phyloP scores from a whole-genome alignment of 129 eudicot genomes.

The Escallonia herrerae region DNA sequence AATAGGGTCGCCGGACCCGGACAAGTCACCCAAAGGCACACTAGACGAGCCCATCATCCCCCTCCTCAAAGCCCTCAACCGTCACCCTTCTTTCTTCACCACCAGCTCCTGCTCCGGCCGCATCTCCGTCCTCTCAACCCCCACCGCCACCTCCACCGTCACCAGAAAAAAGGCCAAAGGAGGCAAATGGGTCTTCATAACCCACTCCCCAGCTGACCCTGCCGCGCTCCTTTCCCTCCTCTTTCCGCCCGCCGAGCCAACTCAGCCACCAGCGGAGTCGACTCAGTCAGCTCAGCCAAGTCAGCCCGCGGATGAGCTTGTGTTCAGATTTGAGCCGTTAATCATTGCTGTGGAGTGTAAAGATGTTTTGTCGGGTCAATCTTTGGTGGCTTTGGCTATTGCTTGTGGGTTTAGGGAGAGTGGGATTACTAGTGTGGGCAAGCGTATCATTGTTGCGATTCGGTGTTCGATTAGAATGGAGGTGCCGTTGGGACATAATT shows the following conservation, averaged over 20 bases:
- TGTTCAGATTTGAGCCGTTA: conserved; percentile 84
- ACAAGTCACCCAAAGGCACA: conserved; percentile 91
- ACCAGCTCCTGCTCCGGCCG: conserved; percentile 99
- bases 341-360: conserved; percentile 80
- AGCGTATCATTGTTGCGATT: conserved; percentile 73
- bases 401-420: conserved; percentile 83
- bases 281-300: background rate
- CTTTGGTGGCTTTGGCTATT: conserved; percentile 64
- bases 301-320: conserved; percentile 21
- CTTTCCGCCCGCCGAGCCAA: conserved; percentile 31
- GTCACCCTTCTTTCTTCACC: conserved; percentile 81
- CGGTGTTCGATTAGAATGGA: conserved; percentile 88
- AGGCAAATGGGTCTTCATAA: conserved; percentile 76
- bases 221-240: conserved; percentile 35
- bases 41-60: conserved; percentile 71
- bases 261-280: background rate
- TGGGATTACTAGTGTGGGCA: conserved; percentile 71
- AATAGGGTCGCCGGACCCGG: conserved; percentile 57
- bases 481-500: conserved; percentile 72
- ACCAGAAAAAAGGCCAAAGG: conserved; percentile 76
- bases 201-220: conserved; percentile 63
- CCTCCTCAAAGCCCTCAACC: conserved; percentile 54
- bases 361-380: conserved; percentile 45
- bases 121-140: conserved; percentile 80
- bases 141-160: conserved; percentile 21